Evolutionary conservation across 331 rosid species (phyloP).

Genomic region (Saraca asoca): DNA sequence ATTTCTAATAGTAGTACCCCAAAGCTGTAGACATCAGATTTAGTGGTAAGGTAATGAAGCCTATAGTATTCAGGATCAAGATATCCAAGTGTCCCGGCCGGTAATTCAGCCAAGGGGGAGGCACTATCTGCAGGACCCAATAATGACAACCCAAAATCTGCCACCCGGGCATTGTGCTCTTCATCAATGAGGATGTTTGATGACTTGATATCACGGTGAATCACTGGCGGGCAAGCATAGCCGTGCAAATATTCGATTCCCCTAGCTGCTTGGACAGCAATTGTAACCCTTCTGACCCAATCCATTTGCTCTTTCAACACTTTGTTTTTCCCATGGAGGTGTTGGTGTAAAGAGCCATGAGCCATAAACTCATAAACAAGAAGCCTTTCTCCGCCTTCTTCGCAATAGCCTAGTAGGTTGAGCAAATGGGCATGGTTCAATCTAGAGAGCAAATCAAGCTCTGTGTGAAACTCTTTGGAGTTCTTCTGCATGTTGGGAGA

Average conservation of each 20-base stretch:
- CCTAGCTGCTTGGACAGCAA: slow-evolving; percentile 96
- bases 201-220: slow-evolving; percentile 93
- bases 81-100: slow-evolving; percentile 98
- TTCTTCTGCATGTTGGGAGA: slow-evolving; percentile 87
- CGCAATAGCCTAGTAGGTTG: slow-evolving; percentile 88
- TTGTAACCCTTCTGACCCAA: slow-evolving; percentile 93
- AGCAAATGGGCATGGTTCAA: slow-evolving; percentile 94
- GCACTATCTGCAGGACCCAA: slow-evolving; percentile 86
- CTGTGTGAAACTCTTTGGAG: slow-evolving; percentile 92
- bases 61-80: slow-evolving; percentile 97
- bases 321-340: slow-evolving; percentile 75
- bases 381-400: slow-evolving; percentile 90
- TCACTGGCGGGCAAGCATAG: slow-evolving; percentile 95
- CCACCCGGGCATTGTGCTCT: slow-evolving; percentile 92
- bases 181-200: slow-evolving; percentile 95
- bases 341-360: slow-evolving; percentile 91
- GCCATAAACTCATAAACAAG: slow-evolving; percentile 97
- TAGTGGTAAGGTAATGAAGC: slow-evolving; percentile 94
- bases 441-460: slow-evolving; percentile 84
- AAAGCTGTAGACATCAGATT: slow-evolving; percentile 93
- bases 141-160: slow-evolving; percentile 89
- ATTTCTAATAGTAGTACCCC: slow-evolving; percentile 86
- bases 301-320: slow-evolving; percentile 72
- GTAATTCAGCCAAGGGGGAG: slow-evolving; percentile 86
- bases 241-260: slow-evolving; percentile 94